Evolutionary conservation across 805 yeast genomes (phyloP).

Genomic region (Starmerella powellii): DNA sequence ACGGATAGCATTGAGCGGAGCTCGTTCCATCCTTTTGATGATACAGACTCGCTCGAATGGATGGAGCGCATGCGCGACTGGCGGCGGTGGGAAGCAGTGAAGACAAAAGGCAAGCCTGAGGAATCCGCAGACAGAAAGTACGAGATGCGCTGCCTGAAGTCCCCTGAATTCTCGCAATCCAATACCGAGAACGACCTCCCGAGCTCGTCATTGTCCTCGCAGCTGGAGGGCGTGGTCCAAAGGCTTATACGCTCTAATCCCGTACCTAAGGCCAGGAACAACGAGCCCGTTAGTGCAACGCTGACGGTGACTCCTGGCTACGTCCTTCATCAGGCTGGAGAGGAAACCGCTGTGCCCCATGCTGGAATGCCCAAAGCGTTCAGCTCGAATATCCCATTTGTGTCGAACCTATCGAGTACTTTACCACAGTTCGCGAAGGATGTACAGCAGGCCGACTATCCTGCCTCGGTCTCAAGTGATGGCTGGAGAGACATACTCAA

Average conservation of each 20-base stretch:
- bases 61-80: conserved; percentile 21
- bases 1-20: conserved; percentile 4
- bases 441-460: conserved; percentile 15
- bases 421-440: conserved; percentile 21
- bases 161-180: conserved; percentile 1
- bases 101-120: not conserved
- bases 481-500: conserved; percentile 1
- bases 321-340: conserved; percentile 21
- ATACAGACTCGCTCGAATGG: conserved; percentile 26
- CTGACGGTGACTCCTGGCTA: conserved; percentile 28
- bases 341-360: conserved; percentile 7
- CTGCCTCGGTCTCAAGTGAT: not conserved
- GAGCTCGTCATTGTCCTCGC: no score
- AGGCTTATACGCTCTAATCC: not conserved
- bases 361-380: conserved; percentile 21
- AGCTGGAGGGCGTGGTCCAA: not conserved
- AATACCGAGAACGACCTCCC: not conserved
- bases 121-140: not conserved
- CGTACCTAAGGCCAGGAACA: not conserved
- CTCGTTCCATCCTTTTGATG: conserved; percentile 14
- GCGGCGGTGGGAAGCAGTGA: conserved; percentile 22
- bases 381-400: conserved; percentile 25
- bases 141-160: not conserved
- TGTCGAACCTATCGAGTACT: conserved; percentile 21
- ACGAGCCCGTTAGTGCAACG: conserved; percentile 13